Conservation (phyloP, 805 yeast species). For the Helenozyma rhizophorensis region DNA sequence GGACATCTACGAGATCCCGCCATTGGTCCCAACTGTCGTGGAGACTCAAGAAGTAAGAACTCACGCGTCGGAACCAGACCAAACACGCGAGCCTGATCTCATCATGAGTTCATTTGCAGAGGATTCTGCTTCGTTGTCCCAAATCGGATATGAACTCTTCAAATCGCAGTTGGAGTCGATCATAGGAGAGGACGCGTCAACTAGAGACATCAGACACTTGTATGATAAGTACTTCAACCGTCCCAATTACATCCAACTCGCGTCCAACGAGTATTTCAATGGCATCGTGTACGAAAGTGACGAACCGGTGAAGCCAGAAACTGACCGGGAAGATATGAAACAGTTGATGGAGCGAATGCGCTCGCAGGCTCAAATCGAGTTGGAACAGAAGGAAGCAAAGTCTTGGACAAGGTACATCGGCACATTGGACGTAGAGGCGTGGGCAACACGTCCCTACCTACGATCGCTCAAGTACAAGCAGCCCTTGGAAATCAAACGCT, state of each 20-base stretch:
- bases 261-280: slow-evolving; percentile 14
- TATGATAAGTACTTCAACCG: slow-evolving; percentile 13
- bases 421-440: slow-evolving; percentile 53
- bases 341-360: slow-evolving; percentile 9
- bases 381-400: slow-evolving; percentile 3
- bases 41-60: too few species aligned
- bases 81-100: not conserved
- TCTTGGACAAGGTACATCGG: slow-evolving; percentile 52
- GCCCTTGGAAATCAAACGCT: slow-evolving; percentile 33
- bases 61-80: not conserved
- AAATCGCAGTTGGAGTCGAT: slow-evolving; percentile 11
- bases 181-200: slow-evolving; percentile 9
- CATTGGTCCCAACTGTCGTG: too few species aligned
- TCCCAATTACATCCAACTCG: slow-evolving; percentile 16
- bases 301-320: not conserved
- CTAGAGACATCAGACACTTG: slow-evolving; percentile 4
- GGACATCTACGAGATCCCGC: not conserved
- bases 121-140: slow-evolving; percentile 3
- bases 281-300: slow-evolving; percentile 9
- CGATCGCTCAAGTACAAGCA: slow-evolving; percentile 45
- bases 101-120: too few species aligned
- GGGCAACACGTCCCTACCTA: slow-evolving; percentile 67
- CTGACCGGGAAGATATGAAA: slow-evolving; percentile 1
- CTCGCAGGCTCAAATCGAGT: slow-evolving; percentile 7
- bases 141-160: slow-evolving; percentile 15